A percentile compares a stretch with the other conserved stretches of the same genome.
Conservation (phyloP, 371 early-diverging fungal species). For the Mortierella sp. region DNA sequence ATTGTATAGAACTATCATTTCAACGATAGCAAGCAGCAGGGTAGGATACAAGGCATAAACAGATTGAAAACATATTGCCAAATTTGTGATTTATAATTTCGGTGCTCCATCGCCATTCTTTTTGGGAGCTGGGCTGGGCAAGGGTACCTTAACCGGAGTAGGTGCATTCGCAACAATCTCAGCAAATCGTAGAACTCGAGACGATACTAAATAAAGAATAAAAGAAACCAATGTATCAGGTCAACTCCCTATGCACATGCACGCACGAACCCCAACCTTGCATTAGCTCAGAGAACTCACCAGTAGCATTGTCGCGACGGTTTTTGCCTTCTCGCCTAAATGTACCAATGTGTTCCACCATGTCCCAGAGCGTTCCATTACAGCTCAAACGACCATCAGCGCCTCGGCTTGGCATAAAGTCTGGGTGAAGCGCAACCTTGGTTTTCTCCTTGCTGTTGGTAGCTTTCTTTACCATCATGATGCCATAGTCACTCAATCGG, state of each 20-base stretch:
- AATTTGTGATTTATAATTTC: conserved; percentile 41
- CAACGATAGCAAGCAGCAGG: neutral
- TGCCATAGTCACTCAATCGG: conserved; percentile 76
- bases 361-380: conserved; percentile 80
- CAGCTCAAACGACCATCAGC: conserved; percentile 66
- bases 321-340: conserved; percentile 92
- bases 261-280: neutral
- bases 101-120: conserved; percentile 45
- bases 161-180: conserved; percentile 58
- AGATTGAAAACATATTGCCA: conserved; percentile 5
- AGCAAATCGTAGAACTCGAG: conserved; percentile 61
- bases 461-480: conserved; percentile 65
- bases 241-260: neutral
- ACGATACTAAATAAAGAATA: conserved; percentile 49
- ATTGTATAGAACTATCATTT: neutral
- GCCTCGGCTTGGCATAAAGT: conserved; percentile 68
- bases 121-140: conserved; percentile 51
- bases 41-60: neutral
- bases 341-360: conserved; percentile 87
- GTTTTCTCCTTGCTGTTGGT: conserved; percentile 57
- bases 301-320: conserved; percentile 87
- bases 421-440: conserved; percentile 64
- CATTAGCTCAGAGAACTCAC: conserved; percentile 45
- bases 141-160: conserved; percentile 54
- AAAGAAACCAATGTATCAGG: neutral